Evolutionary conservation across 129 eudicot species (phyloP).

Genomic region (Pittosporum tobira): DNA sequence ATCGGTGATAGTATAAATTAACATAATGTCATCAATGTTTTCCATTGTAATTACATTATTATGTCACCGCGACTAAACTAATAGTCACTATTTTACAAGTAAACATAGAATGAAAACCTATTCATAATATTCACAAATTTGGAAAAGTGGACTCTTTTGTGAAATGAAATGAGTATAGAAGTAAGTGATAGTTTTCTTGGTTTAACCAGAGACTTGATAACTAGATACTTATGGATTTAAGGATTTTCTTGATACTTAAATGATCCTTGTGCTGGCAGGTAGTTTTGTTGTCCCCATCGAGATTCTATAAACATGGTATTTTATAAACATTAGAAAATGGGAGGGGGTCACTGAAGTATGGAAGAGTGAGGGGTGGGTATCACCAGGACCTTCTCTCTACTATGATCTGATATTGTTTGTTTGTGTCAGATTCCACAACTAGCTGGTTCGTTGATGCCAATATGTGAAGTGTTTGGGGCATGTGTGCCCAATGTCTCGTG

Average conservation of each 20-base stretch:
- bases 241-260: neutral
- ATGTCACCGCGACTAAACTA: too few relatives aligned
- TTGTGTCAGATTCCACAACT: conserved; percentile 79
- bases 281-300: neutral
- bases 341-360: neutral
- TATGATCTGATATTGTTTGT: conserved; percentile 1
- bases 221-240: neutral
- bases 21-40: too few relatives aligned
- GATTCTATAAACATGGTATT: neutral
- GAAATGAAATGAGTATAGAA: too few relatives aligned
- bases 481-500: conserved; percentile 76
- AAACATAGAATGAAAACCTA: too few relatives aligned
- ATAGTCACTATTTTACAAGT: too few relatives aligned
- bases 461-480: conserved; percentile 94
- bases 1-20: too few relatives aligned
- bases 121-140: too few relatives aligned
- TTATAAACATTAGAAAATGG: neutral
- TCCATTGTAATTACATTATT: too few relatives aligned
- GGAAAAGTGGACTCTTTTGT: too few relatives aligned
- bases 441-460: conserved; percentile 86
- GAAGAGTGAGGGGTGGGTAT: too few relatives aligned
- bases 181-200: neutral
- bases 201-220: neutral
- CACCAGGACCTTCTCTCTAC: neutral
- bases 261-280: neutral